Evolutionary conservation across 2,329 filamentous ascomycete genomes (phyloP).

Genomic region (Chlorencoelia australis): DNA sequence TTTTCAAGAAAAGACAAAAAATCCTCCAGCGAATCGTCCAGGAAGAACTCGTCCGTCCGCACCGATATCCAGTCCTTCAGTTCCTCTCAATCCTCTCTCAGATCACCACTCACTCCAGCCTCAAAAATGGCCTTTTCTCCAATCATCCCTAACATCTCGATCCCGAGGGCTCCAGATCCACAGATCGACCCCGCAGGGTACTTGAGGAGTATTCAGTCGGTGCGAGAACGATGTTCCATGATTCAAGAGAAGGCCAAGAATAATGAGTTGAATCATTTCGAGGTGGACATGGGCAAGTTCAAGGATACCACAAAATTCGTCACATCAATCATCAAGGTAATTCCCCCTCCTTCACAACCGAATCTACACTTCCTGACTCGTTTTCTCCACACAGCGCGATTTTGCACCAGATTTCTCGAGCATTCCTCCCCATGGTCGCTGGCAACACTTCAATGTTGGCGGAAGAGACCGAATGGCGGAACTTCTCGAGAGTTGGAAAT

Average conservation of each 20-base stretch:
- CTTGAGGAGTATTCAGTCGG: constrained; percentile 78
- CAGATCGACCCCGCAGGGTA: constrained; percentile 82
- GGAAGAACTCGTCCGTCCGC: constrained; percentile 19
- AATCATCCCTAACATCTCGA: constrained; percentile 62
- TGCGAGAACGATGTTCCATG: constrained; percentile 60
- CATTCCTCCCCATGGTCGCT: constrained; percentile 80
- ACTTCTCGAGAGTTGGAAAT: constrained; percentile 59
- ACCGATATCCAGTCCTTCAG: constrained; percentile 17
- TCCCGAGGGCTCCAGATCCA: constrained; percentile 81
- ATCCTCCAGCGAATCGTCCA: constrained; percentile 14
- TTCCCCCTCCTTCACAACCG: constrained; percentile 10
- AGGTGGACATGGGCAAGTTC: constrained; percentile 61
- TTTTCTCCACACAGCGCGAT: constrained; percentile 43
- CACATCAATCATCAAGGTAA: constrained; percentile 64
- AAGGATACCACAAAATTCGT: constrained; percentile 57
- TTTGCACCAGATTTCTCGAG: constrained; percentile 56
- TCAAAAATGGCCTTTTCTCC: constrained; percentile 22
- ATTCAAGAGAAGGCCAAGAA: constrained; percentile 56
- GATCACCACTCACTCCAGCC: constrained; percentile 21
- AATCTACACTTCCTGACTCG: constrained; percentile 2
- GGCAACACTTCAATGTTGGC: constrained; percentile 78
- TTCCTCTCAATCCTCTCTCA: constrained; percentile 18
- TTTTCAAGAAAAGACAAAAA: constrained; percentile 25
- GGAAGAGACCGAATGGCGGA: constrained; percentile 64
- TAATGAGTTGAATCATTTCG: constrained; percentile 60